phyloP scores from a whole-genome alignment of 768 basidiomycete genomes.

The Udeniomyces megalosporus region DNA sequence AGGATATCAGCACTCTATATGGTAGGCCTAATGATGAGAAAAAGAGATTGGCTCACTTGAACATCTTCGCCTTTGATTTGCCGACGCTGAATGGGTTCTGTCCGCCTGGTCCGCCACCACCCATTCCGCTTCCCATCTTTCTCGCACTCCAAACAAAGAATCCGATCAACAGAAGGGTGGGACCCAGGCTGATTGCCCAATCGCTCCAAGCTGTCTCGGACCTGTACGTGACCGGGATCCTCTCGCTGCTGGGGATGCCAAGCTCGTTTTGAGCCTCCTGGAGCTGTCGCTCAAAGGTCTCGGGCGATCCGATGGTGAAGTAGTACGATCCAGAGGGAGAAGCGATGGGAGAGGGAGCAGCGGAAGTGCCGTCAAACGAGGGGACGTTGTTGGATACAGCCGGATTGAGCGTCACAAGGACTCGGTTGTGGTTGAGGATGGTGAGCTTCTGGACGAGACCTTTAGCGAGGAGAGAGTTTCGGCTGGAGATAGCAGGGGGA shows the following conservation, averaged over 20 bases:
- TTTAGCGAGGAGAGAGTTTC: conserved; percentile 89
- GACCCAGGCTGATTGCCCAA: conserved; percentile 75
- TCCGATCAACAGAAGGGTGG: conserved; percentile 82
- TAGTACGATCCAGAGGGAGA: conserved; percentile 40
- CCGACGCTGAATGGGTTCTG: conserved; percentile 95
- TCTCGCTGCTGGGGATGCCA: conserved; percentile 75
- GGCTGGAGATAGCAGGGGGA: conserved; percentile 26
- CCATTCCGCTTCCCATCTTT: conserved; percentile 40
- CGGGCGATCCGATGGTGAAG: conserved; percentile 95
- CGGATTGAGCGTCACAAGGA: not conserved
- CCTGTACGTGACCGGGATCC: conserved; percentile 91
- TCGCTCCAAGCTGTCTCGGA: conserved; percentile 77
- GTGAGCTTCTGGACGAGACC: conserved; percentile 26
- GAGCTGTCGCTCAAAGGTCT: conserved; percentile 87
- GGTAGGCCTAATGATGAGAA: conserved; percentile 24
- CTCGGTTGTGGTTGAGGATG: conserved; percentile 8
- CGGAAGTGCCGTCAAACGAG: conserved; percentile 30
- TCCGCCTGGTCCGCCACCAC: conserved; percentile 38
- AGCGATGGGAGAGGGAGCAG: conserved; percentile 17
- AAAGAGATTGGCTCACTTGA: conserved; percentile 38
- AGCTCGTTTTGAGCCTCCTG: conserved; percentile 87
- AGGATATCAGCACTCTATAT: not conserved
- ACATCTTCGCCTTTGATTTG: conserved; percentile 82
- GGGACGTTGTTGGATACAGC: conserved; percentile 14
- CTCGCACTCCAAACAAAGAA: conserved; percentile 46